phyloP scores from a whole-genome alignment of 2,329 filamentous ascomycete genomes.

The Trichoderma sp. region DNA sequence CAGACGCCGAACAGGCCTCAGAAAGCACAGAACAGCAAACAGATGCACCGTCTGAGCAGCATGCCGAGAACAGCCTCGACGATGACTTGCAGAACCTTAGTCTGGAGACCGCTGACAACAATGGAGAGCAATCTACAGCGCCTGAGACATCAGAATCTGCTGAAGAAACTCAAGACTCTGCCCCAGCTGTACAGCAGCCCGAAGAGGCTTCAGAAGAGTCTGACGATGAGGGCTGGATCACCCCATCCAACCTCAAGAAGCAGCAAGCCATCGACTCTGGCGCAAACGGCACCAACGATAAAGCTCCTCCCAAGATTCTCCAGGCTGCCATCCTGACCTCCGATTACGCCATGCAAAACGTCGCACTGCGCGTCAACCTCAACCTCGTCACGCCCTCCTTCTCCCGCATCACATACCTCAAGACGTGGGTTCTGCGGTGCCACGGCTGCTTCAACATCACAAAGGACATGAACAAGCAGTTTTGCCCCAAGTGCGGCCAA shows the following conservation, averaged over 20 bases:
- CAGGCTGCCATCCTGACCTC: slow-evolving; percentile 91
- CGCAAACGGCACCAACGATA: slow-evolving; percentile 44
- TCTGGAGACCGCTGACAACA: slow-evolving; percentile 23
- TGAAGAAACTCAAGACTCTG: slow-evolving; percentile 19
- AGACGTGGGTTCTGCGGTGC: slow-evolving; percentile 88
- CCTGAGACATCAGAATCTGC: not conserved
- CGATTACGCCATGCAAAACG: slow-evolving; percentile 98
- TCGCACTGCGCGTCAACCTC: slow-evolving; percentile 90
- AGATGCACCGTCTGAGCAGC: slow-evolving; percentile 27
- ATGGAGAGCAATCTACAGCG: not conserved
- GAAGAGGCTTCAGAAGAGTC: slow-evolving; percentile 45
- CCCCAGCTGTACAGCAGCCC: slow-evolving; percentile 31
- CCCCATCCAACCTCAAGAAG: slow-evolving; percentile 85
- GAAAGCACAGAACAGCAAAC: slow-evolving; percentile 20
- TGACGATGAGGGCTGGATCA: slow-evolving; percentile 83
- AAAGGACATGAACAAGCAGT: slow-evolving; percentile 84
- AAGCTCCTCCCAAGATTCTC: slow-evolving; percentile 63
- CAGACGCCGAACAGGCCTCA: not conserved
- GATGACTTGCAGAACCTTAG: slow-evolving; percentile 30
- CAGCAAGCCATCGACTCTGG: slow-evolving; percentile 69
- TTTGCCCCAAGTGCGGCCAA: slow-evolving; percentile 90
- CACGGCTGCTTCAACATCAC: slow-evolving; percentile 89
- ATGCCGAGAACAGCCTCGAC: slow-evolving; percentile 21
- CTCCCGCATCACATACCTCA: slow-evolving; percentile 78
- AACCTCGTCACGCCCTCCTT: slow-evolving; percentile 80